phyloP scores from a whole-genome alignment of 257 asterid genomes.

The Plectranthus barbatus region DNA sequence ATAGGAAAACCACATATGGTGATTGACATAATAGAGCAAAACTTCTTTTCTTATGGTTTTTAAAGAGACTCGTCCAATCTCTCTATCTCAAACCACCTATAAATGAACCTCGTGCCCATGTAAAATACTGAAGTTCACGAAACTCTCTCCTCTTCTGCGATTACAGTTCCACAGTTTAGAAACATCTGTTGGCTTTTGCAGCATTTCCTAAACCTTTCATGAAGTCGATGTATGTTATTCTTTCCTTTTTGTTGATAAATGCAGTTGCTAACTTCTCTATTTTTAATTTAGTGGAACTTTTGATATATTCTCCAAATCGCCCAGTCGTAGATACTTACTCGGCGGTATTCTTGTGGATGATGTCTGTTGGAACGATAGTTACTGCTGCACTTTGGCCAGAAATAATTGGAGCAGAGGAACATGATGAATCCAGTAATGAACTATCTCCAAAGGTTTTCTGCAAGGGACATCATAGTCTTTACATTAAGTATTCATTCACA shows the following conservation, averaged over 20 bases:
- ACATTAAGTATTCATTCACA: conserved; percentile 8
- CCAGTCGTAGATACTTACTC: conserved; percentile 61
- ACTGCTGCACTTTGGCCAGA: conserved; percentile 74
- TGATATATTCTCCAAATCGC: conserved; percentile 74
- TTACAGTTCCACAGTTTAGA: not conserved
- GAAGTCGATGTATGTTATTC: conserved; percentile 9
- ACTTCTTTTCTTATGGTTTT: not conserved
- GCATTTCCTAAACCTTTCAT: not conserved
- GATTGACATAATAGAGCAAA: too few species aligned
- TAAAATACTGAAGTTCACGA: not conserved
- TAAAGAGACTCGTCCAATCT: not conserved
- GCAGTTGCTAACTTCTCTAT: conserved; percentile 19
- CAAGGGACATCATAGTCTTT: conserved; percentile 2
- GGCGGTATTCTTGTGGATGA: conserved; percentile 73
- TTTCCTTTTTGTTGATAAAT: conserved; percentile 3
- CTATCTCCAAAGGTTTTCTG: conserved; percentile 47
- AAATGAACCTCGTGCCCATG: not conserved
- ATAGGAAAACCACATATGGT: too few species aligned
- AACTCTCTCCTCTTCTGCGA: not conserved
- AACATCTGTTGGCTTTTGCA: conserved; percentile 5
- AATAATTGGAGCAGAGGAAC: conserved; percentile 45
- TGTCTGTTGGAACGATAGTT: conserved; percentile 82
- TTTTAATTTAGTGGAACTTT: conserved; percentile 61
- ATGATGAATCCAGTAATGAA: conserved; percentile 40
- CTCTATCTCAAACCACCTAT: not conserved